Conservation (phyloP, 208 protist species). For the Lotmaria passim region DNA sequence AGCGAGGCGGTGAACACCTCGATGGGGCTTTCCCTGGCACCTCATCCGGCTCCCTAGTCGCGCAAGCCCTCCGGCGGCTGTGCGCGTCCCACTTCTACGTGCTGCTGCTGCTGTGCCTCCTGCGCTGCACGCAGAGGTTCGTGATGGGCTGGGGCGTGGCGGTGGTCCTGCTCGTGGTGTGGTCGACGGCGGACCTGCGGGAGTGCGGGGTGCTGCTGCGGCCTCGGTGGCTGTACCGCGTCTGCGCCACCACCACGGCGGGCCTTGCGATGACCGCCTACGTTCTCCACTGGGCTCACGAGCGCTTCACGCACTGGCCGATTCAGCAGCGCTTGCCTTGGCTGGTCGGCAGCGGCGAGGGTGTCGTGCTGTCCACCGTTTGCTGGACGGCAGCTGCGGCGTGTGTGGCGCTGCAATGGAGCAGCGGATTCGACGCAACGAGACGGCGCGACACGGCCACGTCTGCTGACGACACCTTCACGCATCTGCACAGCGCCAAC, state of each 20-base stretch:
- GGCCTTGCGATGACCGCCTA: constrained; percentile 11
- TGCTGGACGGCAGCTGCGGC: constrained; percentile 24
- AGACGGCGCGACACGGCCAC: not conserved
- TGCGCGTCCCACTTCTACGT: constrained; percentile 29
- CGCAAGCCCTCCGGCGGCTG: constrained; percentile 5
- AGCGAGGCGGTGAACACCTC: not conserved
- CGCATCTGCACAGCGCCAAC: constrained; percentile 12
- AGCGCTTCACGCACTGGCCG: constrained; percentile 11
- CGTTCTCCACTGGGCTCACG: constrained; percentile 24
- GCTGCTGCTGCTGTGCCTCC: constrained; percentile 13
- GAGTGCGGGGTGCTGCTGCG: constrained; percentile 28
- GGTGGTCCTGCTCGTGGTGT: constrained; percentile 8
- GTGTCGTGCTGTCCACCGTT: not conserved
- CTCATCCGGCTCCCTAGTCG: not conserved
- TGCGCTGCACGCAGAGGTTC: constrained; percentile 16
- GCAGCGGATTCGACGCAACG: constrained; percentile 8
- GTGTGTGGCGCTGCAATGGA: constrained; percentile 26
- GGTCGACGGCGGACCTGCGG: constrained; percentile 25
- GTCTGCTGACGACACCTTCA: not conserved
- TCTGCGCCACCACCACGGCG: constrained; percentile 13
- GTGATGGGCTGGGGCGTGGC: constrained; percentile 24
- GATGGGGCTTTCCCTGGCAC: not conserved
- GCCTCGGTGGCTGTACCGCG: constrained; percentile 14
- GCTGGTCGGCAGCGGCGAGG: constrained; percentile 13
- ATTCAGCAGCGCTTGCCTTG: constrained; percentile 10